Percentiles rank a stretch among this genome's conserved stretches.
Evolutionary conservation across 805 yeast genomes (phyloP).

Genomic region (Saitoella complicata): DNA sequence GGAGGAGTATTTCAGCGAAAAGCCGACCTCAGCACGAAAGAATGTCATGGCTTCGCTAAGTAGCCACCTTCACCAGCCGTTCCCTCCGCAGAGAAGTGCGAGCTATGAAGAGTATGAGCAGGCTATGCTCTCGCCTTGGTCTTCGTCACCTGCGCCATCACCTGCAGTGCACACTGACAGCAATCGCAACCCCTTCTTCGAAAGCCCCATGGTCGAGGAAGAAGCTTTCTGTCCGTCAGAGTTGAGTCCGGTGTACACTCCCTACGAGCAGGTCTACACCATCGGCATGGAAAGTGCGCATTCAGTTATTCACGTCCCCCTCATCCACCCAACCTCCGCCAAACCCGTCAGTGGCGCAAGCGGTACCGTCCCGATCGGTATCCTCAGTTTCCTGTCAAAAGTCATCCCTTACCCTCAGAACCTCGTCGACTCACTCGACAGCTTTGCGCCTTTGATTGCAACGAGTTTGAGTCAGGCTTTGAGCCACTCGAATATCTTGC

Average conservation of each 20-base stretch:
- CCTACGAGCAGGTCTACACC: too few species aligned
- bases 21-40: neutral
- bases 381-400: slow-evolving; percentile 18
- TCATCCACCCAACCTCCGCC: slow-evolving; percentile 15
- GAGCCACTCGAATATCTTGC: neutral
- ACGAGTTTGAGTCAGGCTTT: slow-evolving; percentile 2
- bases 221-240: too few species aligned
- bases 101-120: slow-evolving; percentile 19
- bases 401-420: slow-evolving; percentile 19
- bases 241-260: too few species aligned
- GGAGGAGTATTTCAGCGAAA: slow-evolving; percentile 1
- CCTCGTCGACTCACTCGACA: slow-evolving; percentile 12
- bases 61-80: too few species aligned
- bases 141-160: slow-evolving; percentile 20
- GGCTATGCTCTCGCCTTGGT: slow-evolving; percentile 18
- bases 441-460: slow-evolving; percentile 20
- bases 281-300: slow-evolving; percentile 15
- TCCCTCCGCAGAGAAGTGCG: too few species aligned
- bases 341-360: slow-evolving; percentile 3
- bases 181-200: slow-evolving; percentile 17
- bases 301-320: slow-evolving; percentile 19
- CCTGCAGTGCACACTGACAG: slow-evolving; percentile 17
- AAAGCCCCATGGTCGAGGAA: too few species aligned
- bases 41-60: neutral
- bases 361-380: slow-evolving; percentile 18